A percentile compares a stretch with the other conserved stretches of the same genome.
These are phyloP conservation scores for Hortaea sp. DNA, from an alignment of 2,329 filamentous ascomycete genomes.

Conservation along the genomic window DNA sequence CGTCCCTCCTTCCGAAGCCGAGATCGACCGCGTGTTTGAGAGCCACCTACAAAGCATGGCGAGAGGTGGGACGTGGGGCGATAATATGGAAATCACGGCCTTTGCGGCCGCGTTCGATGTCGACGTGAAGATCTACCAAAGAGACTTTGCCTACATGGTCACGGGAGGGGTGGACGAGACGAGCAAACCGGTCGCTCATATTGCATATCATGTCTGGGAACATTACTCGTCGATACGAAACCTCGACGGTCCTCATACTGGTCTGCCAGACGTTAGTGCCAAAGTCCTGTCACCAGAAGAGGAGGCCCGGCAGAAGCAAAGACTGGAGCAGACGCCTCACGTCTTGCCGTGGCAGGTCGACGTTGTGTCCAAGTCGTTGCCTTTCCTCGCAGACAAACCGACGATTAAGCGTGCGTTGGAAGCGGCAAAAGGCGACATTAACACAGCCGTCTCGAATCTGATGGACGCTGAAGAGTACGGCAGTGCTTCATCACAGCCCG, in stretches of 20 bases:
- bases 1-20: conserved; percentile 40
- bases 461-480: conserved; percentile 38
- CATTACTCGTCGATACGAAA: conserved; percentile 60
- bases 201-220: conserved; percentile 44
- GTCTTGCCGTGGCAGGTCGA: conserved; percentile 48
- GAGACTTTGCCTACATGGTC: conserved; percentile 42
- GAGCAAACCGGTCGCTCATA: conserved; percentile 36
- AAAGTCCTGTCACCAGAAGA: conserved; percentile 31
- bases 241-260: conserved; percentile 47
- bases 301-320: conserved; percentile 28
- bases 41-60: conserved; percentile 51
- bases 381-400: conserved; percentile 39
- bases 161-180: conserved; percentile 29
- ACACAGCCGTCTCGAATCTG: conserved; percentile 43
- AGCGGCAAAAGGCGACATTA: conserved; percentile 44
- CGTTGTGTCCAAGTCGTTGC: conserved; percentile 41
- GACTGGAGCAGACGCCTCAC: conserved; percentile 28
- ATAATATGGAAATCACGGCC: conserved; percentile 57
- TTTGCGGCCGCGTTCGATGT: conserved; percentile 53
- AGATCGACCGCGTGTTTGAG: conserved; percentile 43
- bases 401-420: conserved; percentile 44
- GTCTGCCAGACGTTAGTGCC: conserved; percentile 39
- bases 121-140: conserved; percentile 53
- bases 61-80: conserved; percentile 51
- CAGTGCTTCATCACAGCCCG: conserved; percentile 33